phyloP scores from a whole-genome alignment of 2,329 filamentous ascomycete genomes.

The Cercospora zeina region DNA sequence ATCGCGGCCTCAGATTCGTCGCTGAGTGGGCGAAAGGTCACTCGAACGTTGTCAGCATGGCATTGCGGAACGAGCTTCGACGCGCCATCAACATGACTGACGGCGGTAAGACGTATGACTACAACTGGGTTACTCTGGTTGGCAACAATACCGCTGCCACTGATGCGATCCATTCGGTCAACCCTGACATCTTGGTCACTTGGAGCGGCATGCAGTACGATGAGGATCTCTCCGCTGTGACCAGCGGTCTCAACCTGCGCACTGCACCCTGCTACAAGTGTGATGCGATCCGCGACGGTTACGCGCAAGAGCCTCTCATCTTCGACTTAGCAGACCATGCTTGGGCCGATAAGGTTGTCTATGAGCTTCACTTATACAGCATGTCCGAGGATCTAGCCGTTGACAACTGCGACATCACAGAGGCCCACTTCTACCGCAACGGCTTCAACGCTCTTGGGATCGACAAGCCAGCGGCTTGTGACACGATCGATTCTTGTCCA shows the following conservation, averaged over 20 bases:
- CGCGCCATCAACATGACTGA: conserved; percentile 30
- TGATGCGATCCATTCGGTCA: conserved; percentile 31
- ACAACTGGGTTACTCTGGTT: conserved; percentile 33
- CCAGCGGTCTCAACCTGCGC: conserved; percentile 41
- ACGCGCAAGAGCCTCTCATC: conserved; percentile 47
- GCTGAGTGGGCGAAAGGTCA: conserved; percentile 32
- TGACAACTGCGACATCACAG: conserved; percentile 51
- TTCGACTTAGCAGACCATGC: conserved; percentile 51
- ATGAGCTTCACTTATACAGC: conserved; percentile 50
- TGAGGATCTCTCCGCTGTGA: conserved; percentile 36
- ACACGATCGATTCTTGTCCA: conserved; percentile 41
- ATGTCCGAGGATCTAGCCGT: conserved; percentile 43
- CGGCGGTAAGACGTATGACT: conserved; percentile 25
- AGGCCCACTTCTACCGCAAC: conserved; percentile 52
- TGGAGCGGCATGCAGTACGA: conserved; percentile 35
- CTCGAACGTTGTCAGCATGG: conserved; percentile 34
- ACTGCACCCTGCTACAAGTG: conserved; percentile 46
- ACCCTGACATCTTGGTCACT: conserved; percentile 32
- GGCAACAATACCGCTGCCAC: conserved; percentile 33
- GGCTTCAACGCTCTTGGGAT: conserved; percentile 53
- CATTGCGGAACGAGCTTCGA: conserved; percentile 32
- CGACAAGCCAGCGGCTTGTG: conserved; percentile 41
- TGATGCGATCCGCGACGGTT: conserved; percentile 46
- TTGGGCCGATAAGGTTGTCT: conserved; percentile 53
- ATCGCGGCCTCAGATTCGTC: conserved; percentile 30